These are phyloP conservation scores for Garcia nutans DNA, from an alignment of 345 rosid species.

Conservation along the genomic window DNA sequence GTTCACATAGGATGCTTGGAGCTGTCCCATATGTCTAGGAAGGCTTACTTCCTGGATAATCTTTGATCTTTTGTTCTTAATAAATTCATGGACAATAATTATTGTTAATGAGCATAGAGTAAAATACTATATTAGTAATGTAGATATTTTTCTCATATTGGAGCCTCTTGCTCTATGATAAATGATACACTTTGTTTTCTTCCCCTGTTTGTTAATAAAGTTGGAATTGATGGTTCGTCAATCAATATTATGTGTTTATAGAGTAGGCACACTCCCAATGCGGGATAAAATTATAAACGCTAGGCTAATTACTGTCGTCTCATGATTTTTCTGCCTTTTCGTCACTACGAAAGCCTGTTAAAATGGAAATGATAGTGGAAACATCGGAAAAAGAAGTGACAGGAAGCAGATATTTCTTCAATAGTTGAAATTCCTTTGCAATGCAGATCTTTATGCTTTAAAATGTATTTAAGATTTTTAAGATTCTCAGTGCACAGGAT, in stretches of 20 bases:
- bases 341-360: not conserved
- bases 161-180: not conserved
- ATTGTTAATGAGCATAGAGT: not conserved
- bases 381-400: not conserved
- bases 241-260: not conserved
- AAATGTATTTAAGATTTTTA: not conserved
- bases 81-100: no score
- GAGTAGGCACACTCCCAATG: not conserved
- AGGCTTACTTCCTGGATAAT: not conserved
- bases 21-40: not conserved
- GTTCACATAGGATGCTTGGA: not conserved
- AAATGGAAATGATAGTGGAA: not conserved
- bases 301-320: not conserved
- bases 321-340: not conserved
- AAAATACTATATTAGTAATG: not conserved
- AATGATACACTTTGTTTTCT: not conserved
- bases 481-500: not conserved
- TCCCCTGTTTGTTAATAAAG: not conserved
- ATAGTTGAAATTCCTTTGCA: not conserved
- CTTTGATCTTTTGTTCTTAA: not conserved
- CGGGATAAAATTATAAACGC: not conserved
- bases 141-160: not conserved
- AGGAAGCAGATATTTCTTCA: conserved; percentile 6
- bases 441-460: not conserved
- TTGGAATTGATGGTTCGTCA: not conserved